phyloP scores from a whole-genome alignment of 306 rosid species.

The Trifolium dubium region DNA sequence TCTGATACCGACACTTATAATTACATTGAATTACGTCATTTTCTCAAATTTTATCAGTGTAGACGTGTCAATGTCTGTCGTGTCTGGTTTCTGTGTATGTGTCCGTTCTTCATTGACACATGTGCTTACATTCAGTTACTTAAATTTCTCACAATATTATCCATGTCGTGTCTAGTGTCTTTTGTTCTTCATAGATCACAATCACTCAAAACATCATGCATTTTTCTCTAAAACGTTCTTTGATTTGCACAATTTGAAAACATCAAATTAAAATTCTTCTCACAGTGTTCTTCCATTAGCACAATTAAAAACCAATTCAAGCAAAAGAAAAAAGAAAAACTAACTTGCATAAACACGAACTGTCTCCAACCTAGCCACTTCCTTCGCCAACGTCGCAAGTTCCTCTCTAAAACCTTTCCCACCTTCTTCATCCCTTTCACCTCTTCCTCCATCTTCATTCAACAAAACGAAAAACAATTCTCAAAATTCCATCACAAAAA shows the following conservation, averaged over 20 bases:
- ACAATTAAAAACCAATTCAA: conserved; percentile 27
- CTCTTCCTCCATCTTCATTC: conserved; percentile 52
- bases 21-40: too few species aligned
- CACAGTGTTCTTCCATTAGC: conserved; percentile 18
- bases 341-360: conserved; percentile 86
- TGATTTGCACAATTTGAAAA: conserved; percentile 22
- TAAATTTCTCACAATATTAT: background rate
- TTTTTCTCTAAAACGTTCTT: conserved; percentile 7
- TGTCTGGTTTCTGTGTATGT: too few species aligned
- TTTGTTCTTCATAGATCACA: background rate
- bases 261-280: background rate
- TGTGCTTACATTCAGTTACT: background rate
- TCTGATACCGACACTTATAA: too few species aligned
- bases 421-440: conserved; percentile 46
- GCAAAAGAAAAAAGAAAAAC: background rate
- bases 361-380: conserved; percentile 83
- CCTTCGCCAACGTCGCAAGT: conserved; percentile 86
- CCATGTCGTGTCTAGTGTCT: background rate
- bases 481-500: conserved; percentile 7
- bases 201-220: conserved; percentile 2
- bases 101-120: background rate
- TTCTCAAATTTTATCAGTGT: too few species aligned
- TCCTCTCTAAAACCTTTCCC: conserved; percentile 77
- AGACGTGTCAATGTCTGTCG: too few species aligned
- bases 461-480: conserved; percentile 30